Conservation (phyloP, 23 red algal species). For the Gracilaria caudata region DNA sequence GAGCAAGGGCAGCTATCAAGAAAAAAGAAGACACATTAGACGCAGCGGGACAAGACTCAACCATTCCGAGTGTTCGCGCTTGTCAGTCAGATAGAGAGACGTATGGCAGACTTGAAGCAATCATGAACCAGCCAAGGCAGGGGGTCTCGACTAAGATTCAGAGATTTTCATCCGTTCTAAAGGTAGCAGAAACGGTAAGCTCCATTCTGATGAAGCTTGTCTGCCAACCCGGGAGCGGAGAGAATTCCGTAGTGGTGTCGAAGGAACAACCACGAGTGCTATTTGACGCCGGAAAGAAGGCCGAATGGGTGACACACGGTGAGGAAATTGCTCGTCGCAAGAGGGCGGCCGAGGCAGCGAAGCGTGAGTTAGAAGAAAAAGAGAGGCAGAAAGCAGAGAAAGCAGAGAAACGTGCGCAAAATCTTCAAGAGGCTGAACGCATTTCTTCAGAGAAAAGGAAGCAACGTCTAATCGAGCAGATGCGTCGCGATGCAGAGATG, state of each 20-base stretch:
- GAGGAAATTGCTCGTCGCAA: not conserved
- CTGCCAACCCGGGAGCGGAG: not conserved
- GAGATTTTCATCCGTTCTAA: not conserved
- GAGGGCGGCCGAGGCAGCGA: not conserved
- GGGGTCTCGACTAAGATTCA: not conserved
- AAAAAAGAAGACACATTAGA: not conserved
- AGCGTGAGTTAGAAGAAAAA: not conserved
- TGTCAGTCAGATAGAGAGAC: not conserved
- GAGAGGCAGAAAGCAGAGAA: not conserved
- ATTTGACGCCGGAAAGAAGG: not conserved
- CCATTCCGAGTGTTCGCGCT: not conserved
- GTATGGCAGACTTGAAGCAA: not conserved
- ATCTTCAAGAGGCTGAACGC: not conserved
- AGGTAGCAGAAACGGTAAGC: not conserved
- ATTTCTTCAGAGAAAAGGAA: not conserved
- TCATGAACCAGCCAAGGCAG: not conserved
- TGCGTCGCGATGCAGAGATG: not conserved
- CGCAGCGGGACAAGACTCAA: not conserved
- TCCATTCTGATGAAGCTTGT: not conserved
- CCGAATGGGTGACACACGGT: slow-evolving; percentile 24
- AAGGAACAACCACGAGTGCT: not conserved
- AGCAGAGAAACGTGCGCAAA: not conserved
- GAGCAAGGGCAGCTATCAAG: not conserved
- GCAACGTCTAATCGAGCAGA: not conserved
- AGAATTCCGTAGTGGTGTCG: not conserved